Conservation (phyloP, 2,329 filamentous ascomycete species). For the Aspergillus sp. region DNA sequence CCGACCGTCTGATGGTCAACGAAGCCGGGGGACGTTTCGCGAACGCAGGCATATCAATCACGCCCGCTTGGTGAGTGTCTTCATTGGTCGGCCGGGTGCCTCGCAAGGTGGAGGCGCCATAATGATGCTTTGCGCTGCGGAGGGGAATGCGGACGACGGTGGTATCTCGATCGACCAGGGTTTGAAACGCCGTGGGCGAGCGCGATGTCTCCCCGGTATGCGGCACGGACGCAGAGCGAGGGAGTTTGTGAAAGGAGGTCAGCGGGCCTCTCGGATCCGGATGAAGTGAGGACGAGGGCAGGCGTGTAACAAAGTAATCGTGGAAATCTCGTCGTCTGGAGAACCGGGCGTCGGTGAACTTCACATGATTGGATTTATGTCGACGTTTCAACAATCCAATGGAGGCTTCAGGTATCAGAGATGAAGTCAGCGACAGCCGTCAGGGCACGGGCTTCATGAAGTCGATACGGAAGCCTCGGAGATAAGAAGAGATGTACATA, state of each 20-base stretch:
- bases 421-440: background rate
- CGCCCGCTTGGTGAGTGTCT: slow-evolving; percentile 90
- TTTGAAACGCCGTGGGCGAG: slow-evolving; percentile 59
- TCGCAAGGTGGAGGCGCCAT: slow-evolving; percentile 74
- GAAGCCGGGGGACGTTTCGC: slow-evolving; percentile 75
- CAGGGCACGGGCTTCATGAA: background rate
- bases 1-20: slow-evolving; percentile 44
- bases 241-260: slow-evolving; percentile 78
- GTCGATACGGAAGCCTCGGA: slow-evolving; percentile 14
- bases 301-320: slow-evolving; percentile 95
- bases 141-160: slow-evolving; percentile 95
- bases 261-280: slow-evolving; percentile 70
- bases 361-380: slow-evolving; percentile 23
- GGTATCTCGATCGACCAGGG: slow-evolving; percentile 70
- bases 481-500: slow-evolving; percentile 30
- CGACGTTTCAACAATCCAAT: slow-evolving; percentile 26
- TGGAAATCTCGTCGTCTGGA: slow-evolving; percentile 65
- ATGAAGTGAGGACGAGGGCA: slow-evolving; percentile 89
- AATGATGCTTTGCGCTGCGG: slow-evolving; percentile 92
- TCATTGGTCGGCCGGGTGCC: slow-evolving; percentile 89
- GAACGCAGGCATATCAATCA: slow-evolving; percentile 89
- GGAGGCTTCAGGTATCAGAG: slow-evolving; percentile 28
- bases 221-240: slow-evolving; percentile 78
- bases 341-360: slow-evolving; percentile 11
- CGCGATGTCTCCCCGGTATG: slow-evolving; percentile 57